Base-by-base conservation (phyloP, 257 asterid species). In the Galeopsis tetrahit region DNA sequence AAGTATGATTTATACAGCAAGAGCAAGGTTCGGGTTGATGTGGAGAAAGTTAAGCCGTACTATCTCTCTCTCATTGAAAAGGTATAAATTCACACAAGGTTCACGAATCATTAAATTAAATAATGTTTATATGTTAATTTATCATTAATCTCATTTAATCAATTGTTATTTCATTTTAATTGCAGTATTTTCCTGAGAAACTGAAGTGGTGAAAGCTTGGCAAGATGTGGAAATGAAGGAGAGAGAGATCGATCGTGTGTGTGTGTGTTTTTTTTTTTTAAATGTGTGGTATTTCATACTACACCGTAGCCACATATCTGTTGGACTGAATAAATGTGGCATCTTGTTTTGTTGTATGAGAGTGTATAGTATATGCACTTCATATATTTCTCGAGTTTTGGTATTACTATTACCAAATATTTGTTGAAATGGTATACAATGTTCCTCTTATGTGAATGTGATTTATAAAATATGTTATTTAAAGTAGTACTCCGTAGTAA, bases 1-100 rank as follows among this genome's bases (percentile, higher is more conserved):
- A 92, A 90, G 49, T 92, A 90, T 63, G 98, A 92, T 71, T 77
- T 90, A 0, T 90, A 88, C 81, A 92, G 94, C 85, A 92, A 90
- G 82, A 90, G 96, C 80, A 90, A 90, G 79, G 92, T 82, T 28
- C 60, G 84, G 63, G 40, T 90, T 56, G 87, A 87, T 59, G 91
- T 88, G 46, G 95, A 88, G 78, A 80, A 82, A 61, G 95, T 90
- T 40, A 90, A 88, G 75, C 93, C 97, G 8, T 90, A 90, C 66
- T 92, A 92, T 70, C 77, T 89, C 38, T 92, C 97, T 33, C 91
- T 92, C 57, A 81, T 92, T 64, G 68, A 88, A 7, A 89, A 89
- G 92, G 97, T 91, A 21, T 21, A 62, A 36, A 2, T 11, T 10
- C 60, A 33, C 1, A 5, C 2, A 3, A 36, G 7, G 2, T 11